Evolutionary conservation across 805 yeast species (phyloP).

Genomic region (Teunomyces cretensis): DNA sequence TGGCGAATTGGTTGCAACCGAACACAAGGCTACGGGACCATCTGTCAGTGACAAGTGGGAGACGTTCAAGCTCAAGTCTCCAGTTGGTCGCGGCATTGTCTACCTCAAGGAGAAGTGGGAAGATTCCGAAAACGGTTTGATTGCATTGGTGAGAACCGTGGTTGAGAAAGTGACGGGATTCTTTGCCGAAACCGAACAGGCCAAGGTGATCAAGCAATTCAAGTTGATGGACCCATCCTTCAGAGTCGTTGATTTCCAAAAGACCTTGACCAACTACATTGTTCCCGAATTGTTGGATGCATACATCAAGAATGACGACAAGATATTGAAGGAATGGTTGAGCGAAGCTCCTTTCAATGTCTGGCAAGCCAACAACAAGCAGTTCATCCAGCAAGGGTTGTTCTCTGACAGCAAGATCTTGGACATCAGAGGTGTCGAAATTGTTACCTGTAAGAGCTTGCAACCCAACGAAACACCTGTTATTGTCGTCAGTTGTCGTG

Average conservation of each 20-base stretch:
- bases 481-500: constrained; percentile 89
- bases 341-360: constrained; percentile 96
- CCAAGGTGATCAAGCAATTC: constrained; percentile 84
- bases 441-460: constrained; percentile 80
- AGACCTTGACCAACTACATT: constrained; percentile 84
- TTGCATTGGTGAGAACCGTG: constrained; percentile 76
- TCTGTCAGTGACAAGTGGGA: constrained; percentile 64
- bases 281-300: constrained; percentile 96
- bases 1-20: constrained; percentile 76
- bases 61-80: constrained; percentile 62
- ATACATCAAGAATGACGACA: constrained; percentile 86
- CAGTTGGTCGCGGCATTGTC: constrained; percentile 64
- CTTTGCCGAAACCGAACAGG: constrained; percentile 95
- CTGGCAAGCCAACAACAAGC: constrained; percentile 90
- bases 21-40: constrained; percentile 72
- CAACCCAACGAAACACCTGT: constrained; percentile 94
- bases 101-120: constrained; percentile 76
- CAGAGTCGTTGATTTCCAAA: constrained; percentile 72
- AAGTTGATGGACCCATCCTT: constrained; percentile 88
- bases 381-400: constrained; percentile 84
- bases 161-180: constrained; percentile 80
- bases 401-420: constrained; percentile 88
- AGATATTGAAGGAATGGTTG: constrained; percentile 82
- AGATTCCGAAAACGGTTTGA: constrained; percentile 90
- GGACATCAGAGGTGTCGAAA: constrained; percentile 93